Base-by-base conservation (phyloP, 1,284 basidiomycete genomes). In the Baeospora myosura region DNA sequence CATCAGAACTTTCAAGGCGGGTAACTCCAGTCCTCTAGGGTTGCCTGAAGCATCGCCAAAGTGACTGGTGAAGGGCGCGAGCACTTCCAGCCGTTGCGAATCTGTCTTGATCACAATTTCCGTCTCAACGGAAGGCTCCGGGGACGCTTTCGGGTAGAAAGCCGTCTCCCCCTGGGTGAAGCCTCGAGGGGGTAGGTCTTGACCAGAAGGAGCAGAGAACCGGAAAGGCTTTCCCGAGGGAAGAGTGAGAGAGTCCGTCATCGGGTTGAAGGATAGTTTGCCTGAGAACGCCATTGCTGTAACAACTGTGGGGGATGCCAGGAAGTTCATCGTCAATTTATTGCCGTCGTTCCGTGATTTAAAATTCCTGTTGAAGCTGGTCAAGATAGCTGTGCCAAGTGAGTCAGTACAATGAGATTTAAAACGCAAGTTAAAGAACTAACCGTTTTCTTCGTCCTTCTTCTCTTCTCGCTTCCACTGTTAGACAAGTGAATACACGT, bases 341-440 rank as follows among this genome's bases (percentile, higher is more conserved):
- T 98, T 98, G 30, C 95, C 96, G 59, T 99, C 96, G 62, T 98
- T 98, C 51, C 96, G 81, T 2, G 90, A 93, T 64, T 91, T 93
- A 75, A 99, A 98, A 69, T 98, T 83, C 61, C 92, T 81, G 68
- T 99, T 99, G 73, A 98, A 98, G 32, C 92, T 96, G 3, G 96
- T 97, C 40, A 98, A 65, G 53, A 98, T 98, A 20, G 93, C 92
- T 92, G 20, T n/a, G 43, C 26, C 32, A 22, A 22, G 22, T 22
- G 33, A n/a, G 41, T 24, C 5, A 26, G 36, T 40, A 28, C 3
- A 40, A 11, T 18, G 50, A 16, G 50, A 38, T 43, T 38, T 29
- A 22, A n/a, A 30, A 32, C 5, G 45, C 3, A 32, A 40, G 32
- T n/a, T 11, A 35, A 38, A 14, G 29, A n/a, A 60, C 70, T 41